These are phyloP conservation scores for Fusarium bulbicola DNA, from an alignment of 2,329 filamentous ascomycete genomes.

Conservation along the genomic window DNA sequence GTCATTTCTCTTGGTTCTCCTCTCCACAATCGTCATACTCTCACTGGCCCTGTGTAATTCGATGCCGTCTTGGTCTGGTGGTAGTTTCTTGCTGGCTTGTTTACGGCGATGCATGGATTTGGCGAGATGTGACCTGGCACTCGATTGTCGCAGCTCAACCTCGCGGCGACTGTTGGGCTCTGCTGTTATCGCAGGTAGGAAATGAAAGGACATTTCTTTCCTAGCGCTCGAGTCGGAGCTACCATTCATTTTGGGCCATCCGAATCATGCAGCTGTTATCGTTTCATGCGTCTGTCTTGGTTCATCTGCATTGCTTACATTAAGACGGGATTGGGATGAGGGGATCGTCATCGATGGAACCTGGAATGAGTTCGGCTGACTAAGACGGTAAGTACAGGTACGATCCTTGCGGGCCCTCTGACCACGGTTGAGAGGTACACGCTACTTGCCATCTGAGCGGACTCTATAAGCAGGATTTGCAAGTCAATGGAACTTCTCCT, in stretches of 20 bases:
- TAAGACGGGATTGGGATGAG: background rate
- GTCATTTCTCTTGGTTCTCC: background rate
- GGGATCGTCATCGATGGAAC: background rate
- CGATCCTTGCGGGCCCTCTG: rapidly evolving
- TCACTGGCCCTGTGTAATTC: rapidly evolving
- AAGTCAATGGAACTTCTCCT: no score
- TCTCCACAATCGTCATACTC: no score
- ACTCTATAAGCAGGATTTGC: background rate
- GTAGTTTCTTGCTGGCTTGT: background rate
- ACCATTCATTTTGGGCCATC: background rate
- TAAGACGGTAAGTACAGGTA: background rate
- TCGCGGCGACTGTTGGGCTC: background rate
- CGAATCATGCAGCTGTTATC: rapidly evolving
- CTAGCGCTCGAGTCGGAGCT: rapidly evolving
- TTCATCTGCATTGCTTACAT: background rate
- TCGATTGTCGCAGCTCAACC: constrained; percentile 8
- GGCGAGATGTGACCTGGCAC: constrained; percentile 6
- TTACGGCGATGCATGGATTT: background rate
- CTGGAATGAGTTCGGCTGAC: background rate
- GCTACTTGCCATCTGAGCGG: background rate
- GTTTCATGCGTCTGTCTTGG: rapidly evolving
- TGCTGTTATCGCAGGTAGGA: background rate
- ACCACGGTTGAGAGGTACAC: rapidly evolving
- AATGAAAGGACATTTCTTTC: background rate
- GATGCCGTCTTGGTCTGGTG: no score